Evolutionary conservation across 176 grass and related monocot species (phyloP).

Genomic region (Triticum urartu): DNA sequence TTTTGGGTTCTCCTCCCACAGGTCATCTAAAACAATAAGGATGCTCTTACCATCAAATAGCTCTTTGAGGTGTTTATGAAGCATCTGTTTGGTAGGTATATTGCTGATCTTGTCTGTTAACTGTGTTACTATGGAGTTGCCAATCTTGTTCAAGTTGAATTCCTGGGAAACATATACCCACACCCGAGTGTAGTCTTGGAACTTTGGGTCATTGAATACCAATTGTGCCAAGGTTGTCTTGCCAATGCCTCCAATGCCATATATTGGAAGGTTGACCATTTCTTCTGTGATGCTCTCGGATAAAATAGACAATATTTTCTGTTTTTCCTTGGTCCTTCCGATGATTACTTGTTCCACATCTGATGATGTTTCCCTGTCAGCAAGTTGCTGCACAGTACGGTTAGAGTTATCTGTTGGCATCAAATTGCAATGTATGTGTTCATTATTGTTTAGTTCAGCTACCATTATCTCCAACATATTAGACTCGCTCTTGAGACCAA

Average conservation of each 20-base stretch:
- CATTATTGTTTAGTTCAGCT: not conserved
- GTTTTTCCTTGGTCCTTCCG: not conserved
- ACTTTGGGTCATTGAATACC: too few relatives aligned
- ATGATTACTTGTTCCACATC: not conserved
- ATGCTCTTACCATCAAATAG: not conserved
- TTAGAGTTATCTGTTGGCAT: not conserved
- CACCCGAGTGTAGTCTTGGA: too few relatives aligned
- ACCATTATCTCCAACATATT: not conserved
- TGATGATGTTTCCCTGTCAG: not conserved
- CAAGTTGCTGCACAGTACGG: not conserved
- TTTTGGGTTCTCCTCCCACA: constrained; percentile 17
- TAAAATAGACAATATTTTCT: not conserved
- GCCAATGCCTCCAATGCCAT: too few relatives aligned
- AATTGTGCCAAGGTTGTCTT: too few relatives aligned
- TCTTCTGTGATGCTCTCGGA: not conserved
- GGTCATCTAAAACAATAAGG: constrained; percentile 34
- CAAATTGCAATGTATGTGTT: not conserved
- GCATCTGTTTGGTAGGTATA: not conserved
- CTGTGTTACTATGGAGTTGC: constrained; percentile 3
- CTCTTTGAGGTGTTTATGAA: not conserved
- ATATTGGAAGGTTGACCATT: not conserved
- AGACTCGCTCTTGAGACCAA: not conserved
- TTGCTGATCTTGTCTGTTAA: not conserved
- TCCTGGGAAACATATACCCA: too few relatives aligned
- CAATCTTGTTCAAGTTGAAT: constrained; percentile 14